These are phyloP conservation scores for Athelia sp. DNA, from an alignment of 1,284 basidiomycete genomes.

Conservation along the genomic window DNA sequence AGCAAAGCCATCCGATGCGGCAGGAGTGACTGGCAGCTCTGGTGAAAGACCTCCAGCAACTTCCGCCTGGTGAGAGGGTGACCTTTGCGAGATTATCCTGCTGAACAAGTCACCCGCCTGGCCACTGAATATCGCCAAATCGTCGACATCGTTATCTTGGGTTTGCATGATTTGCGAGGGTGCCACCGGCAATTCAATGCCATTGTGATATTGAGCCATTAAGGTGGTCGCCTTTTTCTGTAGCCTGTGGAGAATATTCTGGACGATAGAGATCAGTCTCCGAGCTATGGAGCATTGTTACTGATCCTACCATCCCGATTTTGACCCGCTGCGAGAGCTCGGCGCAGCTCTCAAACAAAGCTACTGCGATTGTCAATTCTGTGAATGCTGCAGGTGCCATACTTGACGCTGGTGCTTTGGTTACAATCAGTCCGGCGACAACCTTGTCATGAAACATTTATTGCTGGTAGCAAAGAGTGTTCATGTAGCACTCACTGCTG, in stretches of 20 bases:
- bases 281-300: not conserved
- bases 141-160: conserved; percentile 28
- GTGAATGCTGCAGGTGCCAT: conserved; percentile 54
- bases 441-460: too few relatives aligned
- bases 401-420: conserved; percentile 48
- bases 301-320: conserved; percentile 38
- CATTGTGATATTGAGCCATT: conserved; percentile 36
- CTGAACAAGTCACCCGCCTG: conserved; percentile 31
- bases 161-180: too few relatives aligned
- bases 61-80: not conserved
- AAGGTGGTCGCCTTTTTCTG: conserved; percentile 45
- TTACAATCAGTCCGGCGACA: conserved; percentile 52
- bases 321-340: conserved; percentile 41
- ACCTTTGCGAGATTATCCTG: conserved; percentile 13
- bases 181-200: conserved; percentile 21
- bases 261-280: too few relatives aligned
- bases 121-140: conserved; percentile 52
- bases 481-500: conserved; percentile 35
- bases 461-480: conserved; percentile 9
- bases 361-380: conserved; percentile 50
- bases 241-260: conserved; percentile 46
- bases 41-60: conserved; percentile 1
- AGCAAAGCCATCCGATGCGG: not conserved
- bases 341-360: conserved; percentile 48
- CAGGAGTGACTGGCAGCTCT: conserved; percentile 10